Conservation (phyloP, 371 early-diverging fungal species). For the Haplosporangium sp. region DNA sequence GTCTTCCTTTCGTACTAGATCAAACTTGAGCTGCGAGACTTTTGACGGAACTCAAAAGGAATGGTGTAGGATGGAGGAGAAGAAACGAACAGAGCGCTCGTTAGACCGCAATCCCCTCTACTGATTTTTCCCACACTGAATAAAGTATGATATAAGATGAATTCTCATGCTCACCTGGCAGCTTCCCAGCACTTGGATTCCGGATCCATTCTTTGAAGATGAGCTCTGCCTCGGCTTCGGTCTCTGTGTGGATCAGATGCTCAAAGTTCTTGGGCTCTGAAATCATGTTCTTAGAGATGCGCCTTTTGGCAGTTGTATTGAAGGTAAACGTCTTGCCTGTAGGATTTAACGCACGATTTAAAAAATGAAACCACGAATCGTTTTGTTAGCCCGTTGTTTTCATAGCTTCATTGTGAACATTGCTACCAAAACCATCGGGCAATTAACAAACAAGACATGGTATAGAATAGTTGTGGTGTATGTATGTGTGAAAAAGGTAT, state of each 20-base stretch:
- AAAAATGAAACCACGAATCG: neutral
- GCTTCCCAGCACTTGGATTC: constrained; percentile 50
- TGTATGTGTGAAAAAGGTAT: neutral
- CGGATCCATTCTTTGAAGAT: constrained; percentile 53
- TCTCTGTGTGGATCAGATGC: constrained; percentile 57
- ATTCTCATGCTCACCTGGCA: constrained; percentile 48
- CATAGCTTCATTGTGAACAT: no score
- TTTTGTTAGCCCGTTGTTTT: no score
- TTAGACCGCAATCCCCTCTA: constrained; percentile 12
- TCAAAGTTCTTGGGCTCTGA: constrained; percentile 58
- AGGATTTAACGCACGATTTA: neutral
- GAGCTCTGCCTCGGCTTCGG: constrained; percentile 49
- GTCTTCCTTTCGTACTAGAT: constrained; percentile 41
- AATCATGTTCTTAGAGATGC: constrained; percentile 56
- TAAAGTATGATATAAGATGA: no score
- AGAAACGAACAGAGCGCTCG: constrained; percentile 6
- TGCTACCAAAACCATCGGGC: neutral
- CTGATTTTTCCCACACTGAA: neutral
- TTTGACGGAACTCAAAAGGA: constrained; percentile 48
- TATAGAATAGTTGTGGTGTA: neutral
- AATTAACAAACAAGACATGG: neutral
- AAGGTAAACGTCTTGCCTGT: constrained; percentile 53
- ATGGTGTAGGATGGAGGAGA: constrained; percentile 3
- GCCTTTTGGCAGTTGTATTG: constrained; percentile 34
- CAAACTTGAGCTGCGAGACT: constrained; percentile 54